Percentiles rank a stretch among this genome's conserved stretches.
phyloP scores from a whole-genome alignment of 2,329 filamentous ascomycete species.

The Trichoderma atroviride region DNA sequence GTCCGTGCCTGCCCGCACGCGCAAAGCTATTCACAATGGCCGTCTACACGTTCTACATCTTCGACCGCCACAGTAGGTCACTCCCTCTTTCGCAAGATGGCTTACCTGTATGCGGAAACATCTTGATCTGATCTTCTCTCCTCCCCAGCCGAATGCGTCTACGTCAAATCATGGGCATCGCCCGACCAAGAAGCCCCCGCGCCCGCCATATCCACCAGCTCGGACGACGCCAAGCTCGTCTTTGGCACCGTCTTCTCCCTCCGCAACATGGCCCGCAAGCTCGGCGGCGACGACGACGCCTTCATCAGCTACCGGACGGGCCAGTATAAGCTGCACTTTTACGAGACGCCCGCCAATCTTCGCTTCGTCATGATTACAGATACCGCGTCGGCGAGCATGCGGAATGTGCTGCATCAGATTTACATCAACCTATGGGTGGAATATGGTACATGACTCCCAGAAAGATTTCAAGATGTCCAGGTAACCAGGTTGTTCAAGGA shows the following conservation, averaged over 20 bases:
- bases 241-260: conserved; percentile 97
- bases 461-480: too few species aligned
- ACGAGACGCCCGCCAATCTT: conserved; percentile 93
- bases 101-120: neutral
- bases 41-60: conserved; percentile 98
- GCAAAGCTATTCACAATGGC: conserved; percentile 63
- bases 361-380: conserved; percentile 98
- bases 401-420: conserved; percentile 94
- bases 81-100: neutral
- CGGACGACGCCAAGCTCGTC: conserved; percentile 93
- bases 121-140: conserved; percentile 26
- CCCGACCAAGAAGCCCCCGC: conserved; percentile 30
- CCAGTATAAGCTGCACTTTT: conserved; percentile 98
- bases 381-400: conserved; percentile 83
- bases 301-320: conserved; percentile 93
- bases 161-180: conserved; percentile 82
- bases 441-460: conserved; percentile 65
- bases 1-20: neutral
- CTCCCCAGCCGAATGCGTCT: conserved; percentile 87
- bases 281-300: conserved; percentile 90
- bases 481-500: neutral
- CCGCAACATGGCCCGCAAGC: conserved; percentile 93
- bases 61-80: conserved; percentile 89
- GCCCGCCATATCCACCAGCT: conserved; percentile 38
- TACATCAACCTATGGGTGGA: conserved; percentile 98